A percentile compares a stretch with the other conserved stretches of the same genome.
Evolutionary conservation across 768 basidiomycete genomes (phyloP).

Genomic region (Xerocomus brunneocitrinus): DNA sequence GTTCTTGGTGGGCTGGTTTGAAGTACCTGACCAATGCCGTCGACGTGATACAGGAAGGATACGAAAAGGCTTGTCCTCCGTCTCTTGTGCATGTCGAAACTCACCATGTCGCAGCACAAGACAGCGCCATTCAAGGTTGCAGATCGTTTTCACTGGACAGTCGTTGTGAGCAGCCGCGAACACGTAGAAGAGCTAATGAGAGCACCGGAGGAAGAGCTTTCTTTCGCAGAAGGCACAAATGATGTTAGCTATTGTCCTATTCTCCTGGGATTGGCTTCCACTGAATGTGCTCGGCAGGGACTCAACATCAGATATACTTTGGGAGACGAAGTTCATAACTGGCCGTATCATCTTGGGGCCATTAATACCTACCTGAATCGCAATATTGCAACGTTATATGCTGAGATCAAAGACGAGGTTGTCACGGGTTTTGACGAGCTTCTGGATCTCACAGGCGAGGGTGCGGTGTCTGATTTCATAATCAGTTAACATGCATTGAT

Average conservation of each 20-base stretch:
- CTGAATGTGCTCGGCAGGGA: conserved; percentile 22
- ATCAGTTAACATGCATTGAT: neutral
- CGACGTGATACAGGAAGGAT: conserved; percentile 29
- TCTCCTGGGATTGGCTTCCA: no score
- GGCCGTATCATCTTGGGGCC: conserved; percentile 26
- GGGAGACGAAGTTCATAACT: conserved; percentile 24
- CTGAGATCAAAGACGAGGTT: conserved; percentile 44
- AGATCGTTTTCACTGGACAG: conserved; percentile 31
- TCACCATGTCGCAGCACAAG: conserved; percentile 18
- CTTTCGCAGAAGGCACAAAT: neutral
- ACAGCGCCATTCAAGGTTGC: conserved; percentile 28
- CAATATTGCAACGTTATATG: conserved; percentile 36
- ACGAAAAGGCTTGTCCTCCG: conserved; percentile 19
- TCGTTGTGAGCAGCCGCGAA: conserved; percentile 31
- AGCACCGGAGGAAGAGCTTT: conserved; percentile 37
- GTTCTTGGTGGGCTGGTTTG: conserved; percentile 18
- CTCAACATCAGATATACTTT: conserved; percentile 37
- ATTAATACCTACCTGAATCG: conserved; percentile 32
- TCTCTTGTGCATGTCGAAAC: neutral
- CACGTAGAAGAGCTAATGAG: conserved; percentile 37
- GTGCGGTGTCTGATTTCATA: neutral
- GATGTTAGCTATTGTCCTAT: conserved; percentile 29
- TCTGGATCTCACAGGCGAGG: conserved; percentile 23
- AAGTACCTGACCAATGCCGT: conserved; percentile 13
- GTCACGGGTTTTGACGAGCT: conserved; percentile 35